Conservation (phyloP, 78 protist genomes). For the Dictyostelium discoideum region DNA sequence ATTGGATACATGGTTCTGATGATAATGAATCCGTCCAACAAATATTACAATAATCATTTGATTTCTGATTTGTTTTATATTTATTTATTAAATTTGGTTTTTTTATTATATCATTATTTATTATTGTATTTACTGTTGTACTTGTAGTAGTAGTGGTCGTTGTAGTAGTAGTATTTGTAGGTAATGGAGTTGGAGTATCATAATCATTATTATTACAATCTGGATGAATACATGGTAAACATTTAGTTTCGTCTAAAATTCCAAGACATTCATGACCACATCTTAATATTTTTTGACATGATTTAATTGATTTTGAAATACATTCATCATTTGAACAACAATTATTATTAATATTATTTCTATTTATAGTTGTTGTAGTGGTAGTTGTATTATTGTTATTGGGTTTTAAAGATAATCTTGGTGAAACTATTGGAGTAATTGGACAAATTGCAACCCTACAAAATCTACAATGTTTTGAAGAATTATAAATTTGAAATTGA, state of each 20-base stretch:
- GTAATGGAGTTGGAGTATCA: background rate
- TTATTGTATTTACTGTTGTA: background rate
- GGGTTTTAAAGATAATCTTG: background rate
- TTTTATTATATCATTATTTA: too few species aligned
- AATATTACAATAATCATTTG: conserved; percentile 84
- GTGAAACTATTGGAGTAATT: background rate
- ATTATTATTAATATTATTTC: background rate
- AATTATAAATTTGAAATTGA: conserved; percentile 44
- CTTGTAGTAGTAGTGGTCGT: background rate
- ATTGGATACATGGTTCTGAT: conserved; percentile 74
- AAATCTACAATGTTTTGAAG: conserved; percentile 76
- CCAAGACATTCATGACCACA: conserved; percentile 88
- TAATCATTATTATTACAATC: conserved; percentile 29
- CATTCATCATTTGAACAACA: conserved; percentile 56
- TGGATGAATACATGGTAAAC: conserved; percentile 84
- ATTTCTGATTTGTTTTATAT: background rate
- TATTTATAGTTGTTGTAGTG: background rate
- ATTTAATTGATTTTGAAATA: background rate
- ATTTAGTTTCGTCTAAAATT: conserved; percentile 40
- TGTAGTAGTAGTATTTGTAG: background rate
- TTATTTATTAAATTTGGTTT: background rate
- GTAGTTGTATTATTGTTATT: background rate
- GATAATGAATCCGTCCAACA: conserved; percentile 87
- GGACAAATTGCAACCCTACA: conserved; percentile 40
- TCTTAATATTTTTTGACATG: conserved; percentile 36